Conservation (phyloP, 495 filamentous ascomycete genomes). For the Oidiodendron maius region DNA sequence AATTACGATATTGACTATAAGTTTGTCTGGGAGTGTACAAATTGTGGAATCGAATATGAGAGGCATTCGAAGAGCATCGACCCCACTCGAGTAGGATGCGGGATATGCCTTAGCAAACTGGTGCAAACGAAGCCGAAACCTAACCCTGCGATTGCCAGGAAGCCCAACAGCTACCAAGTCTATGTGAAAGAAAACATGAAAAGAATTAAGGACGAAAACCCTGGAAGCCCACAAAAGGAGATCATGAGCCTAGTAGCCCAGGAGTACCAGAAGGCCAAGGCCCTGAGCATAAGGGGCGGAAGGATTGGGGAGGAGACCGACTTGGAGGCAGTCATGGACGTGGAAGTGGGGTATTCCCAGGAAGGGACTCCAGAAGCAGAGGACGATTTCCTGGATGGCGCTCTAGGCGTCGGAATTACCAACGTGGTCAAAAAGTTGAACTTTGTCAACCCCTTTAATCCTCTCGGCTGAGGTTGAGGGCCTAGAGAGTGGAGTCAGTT, state of each 20-base stretch:
- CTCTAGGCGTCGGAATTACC: not conserved
- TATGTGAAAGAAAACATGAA: slow-evolving; percentile 64
- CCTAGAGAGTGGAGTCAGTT: no score
- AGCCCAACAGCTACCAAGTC: slow-evolving; percentile 50
- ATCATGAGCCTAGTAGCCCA: slow-evolving; percentile 55
- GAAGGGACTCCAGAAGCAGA: not conserved
- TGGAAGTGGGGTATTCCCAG: not conserved
- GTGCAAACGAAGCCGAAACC: slow-evolving; percentile 77
- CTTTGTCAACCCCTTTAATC: slow-evolving; percentile 13
- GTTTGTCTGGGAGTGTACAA: slow-evolving; percentile 78
- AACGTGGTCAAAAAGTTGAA: slow-evolving; percentile 14
- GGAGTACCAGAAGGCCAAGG: slow-evolving; percentile 40
- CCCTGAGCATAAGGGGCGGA: slow-evolving; percentile 4
- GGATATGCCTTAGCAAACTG: slow-evolving; percentile 58
- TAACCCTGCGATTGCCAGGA: slow-evolving; percentile 28
- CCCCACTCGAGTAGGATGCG: slow-evolving; percentile 57
- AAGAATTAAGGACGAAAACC: slow-evolving; percentile 46
- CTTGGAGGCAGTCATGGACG: not conserved
- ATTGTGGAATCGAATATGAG: slow-evolving; percentile 61
- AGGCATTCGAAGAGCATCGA: slow-evolving; percentile 83
- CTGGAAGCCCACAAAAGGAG: slow-evolving; percentile 49
- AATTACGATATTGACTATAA: slow-evolving; percentile 83
- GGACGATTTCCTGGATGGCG: no score
- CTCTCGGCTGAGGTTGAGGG: slow-evolving; percentile 1
- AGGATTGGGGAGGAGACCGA: not conserved